Percentiles rank a stretch among this genome's conserved stretches.
These are phyloP conservation scores for Xylariaceae sp. DNA, from an alignment of 2,329 filamentous ascomycete genomes.

Conservation along the genomic window DNA sequence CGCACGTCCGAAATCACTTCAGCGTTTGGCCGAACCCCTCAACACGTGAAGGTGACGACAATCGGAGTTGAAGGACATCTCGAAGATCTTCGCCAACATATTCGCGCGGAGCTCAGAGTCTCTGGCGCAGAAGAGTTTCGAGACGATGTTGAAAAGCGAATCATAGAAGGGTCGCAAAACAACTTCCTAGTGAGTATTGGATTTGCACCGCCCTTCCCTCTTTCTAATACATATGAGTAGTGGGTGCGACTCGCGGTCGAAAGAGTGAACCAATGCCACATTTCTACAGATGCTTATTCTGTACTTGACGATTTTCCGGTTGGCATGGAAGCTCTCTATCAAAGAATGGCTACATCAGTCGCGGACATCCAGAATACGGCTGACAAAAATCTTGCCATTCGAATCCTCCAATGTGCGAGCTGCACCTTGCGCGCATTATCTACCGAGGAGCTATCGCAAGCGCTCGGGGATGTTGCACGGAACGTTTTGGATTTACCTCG, in stretches of 20 bases:
- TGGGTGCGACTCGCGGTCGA: constrained; percentile 13
- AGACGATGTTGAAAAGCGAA: neutral
- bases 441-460: constrained; percentile 23
- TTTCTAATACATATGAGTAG: neutral
- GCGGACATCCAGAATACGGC: constrained; percentile 13
- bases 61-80: constrained; percentile 16
- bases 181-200: constrained; percentile 11
- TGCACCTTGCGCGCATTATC: constrained; percentile 25
- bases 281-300: constrained; percentile 6
- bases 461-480: constrained; percentile 16
- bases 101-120: neutral
- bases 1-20: constrained; percentile 21
- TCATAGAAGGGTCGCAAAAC: constrained; percentile 1
- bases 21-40: constrained; percentile 15
- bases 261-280: constrained; percentile 14
- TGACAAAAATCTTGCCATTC: constrained; percentile 17
- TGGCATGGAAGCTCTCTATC: constrained; percentile 28
- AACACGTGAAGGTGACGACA: neutral
- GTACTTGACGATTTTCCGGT: constrained; percentile 13
- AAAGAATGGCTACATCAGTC: constrained; percentile 31
- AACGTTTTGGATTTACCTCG: constrained; percentile 25
- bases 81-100: constrained; percentile 16
- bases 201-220: neutral
- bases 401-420: constrained; percentile 25
- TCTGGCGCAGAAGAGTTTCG: neutral